Evolutionary conservation across 305 asterid genomes (phyloP), one percentile per base, ranked within the genome.

Genomic region (Ruellia speciosa): DNA sequence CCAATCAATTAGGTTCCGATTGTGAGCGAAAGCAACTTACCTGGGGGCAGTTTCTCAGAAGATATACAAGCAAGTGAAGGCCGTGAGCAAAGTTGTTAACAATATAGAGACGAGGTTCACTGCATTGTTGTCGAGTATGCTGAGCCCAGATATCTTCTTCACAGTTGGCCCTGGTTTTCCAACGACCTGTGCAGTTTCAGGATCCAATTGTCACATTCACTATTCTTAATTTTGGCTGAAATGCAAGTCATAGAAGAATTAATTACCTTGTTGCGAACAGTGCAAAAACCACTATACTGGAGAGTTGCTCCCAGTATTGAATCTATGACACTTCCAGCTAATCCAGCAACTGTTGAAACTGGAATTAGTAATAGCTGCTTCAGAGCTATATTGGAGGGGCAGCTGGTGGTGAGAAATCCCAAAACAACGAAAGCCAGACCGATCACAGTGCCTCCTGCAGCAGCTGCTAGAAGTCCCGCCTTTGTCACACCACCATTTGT

Each of bases 401-500:
- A 90, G 59, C 63, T 68, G 34, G 95, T 66, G 35, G 93, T 87
- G 65, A 87, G 14, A 62, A 77, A 78, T 64, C 98, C 96, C 19
- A 81, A 50, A 56, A 75, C 35, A 59, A 82, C 83, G 74, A 83
- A 88, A 59, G 93, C 61, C 51, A 86, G 62, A 18, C 98, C 98
- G 62, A 88, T 79, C 64, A 86, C 81, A 56, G 67, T 34, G 51
- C 98, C 98, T 28, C 88, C 98, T 3, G 81, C 90, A 52, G 88
- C 88, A 39, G 96, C 98, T 15, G 98, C 98, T 41, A 80, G 39
- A 65, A 90, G 82, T 66, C 96, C 98, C 12, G 90, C 75, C 78
- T 66, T 80, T 50, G 98, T 90, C 51, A 90, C 93, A 24, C 96
- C 98, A 40, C 98, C 98, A 68, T 90, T 87, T 65, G 98, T 90